A percentile compares a stretch with the other conserved stretches of the same genome.
Evolutionary conservation across 2,329 filamentous ascomycete genomes (phyloP).

Genomic region (Calonectria hawksworthii): DNA sequence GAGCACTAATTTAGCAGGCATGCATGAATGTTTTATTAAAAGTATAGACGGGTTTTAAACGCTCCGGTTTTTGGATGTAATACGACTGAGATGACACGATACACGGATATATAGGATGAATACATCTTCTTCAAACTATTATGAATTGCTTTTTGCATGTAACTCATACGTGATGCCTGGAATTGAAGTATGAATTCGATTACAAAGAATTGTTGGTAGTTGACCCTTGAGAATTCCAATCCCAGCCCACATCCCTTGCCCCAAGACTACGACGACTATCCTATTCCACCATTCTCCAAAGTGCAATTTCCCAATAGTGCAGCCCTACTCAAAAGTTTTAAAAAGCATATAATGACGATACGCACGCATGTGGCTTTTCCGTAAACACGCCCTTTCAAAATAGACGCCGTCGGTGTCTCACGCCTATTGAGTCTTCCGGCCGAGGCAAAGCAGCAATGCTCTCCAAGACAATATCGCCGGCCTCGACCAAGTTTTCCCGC

Average conservation of each 20-base stretch:
- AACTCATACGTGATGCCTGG: not conserved
- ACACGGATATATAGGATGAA: constrained; percentile 28
- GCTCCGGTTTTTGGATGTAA: constrained; percentile 30
- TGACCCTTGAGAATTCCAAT: not conserved
- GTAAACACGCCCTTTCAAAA: not conserved
- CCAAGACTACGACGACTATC: not conserved
- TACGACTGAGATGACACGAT: constrained; percentile 27
- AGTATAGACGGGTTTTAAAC: constrained; percentile 19
- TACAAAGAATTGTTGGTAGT: not conserved
- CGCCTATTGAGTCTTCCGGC: not conserved
- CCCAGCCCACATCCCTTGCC: not conserved
- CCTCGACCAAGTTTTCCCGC: not conserved
- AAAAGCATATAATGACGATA: too few species aligned
- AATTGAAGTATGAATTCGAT: not conserved
- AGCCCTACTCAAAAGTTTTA: too few species aligned
- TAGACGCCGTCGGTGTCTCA: not conserved
- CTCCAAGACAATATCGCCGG: constrained; percentile 25
- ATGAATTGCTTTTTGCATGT: not conserved
- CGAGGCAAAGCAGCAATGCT: constrained; percentile 23
- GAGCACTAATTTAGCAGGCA: constrained; percentile 28
- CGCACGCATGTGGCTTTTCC: not conserved
- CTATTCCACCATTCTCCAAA: not conserved
- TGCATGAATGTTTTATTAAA: constrained; percentile 2
- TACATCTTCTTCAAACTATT: constrained; percentile 11
- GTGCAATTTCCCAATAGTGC: not conserved